A percentile compares a stretch with the other conserved stretches of the same genome.
phyloP scores from a whole-genome alignment of 352 stramenopile species.

The Saprolegnia diclina region DNA sequence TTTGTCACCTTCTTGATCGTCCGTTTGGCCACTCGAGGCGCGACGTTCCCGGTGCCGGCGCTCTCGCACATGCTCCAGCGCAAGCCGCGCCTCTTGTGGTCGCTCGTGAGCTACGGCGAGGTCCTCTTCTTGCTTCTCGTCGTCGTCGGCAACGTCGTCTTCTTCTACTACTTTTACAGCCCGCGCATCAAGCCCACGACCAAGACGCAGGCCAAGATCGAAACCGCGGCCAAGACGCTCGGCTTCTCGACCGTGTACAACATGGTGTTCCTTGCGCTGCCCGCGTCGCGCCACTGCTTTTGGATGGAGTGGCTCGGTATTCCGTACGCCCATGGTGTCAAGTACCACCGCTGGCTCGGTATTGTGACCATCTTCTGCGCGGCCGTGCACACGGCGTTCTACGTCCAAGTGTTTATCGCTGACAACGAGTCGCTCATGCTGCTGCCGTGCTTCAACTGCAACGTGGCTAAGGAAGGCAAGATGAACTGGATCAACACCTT shows the following conservation, averaged over 20 bases:
- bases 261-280: constrained; percentile 30
- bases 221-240: neutral
- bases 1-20: constrained; percentile 35
- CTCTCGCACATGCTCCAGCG: constrained; percentile 37
- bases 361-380: constrained; percentile 62
- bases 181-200: neutral
- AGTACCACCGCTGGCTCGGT: constrained; percentile 84
- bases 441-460: constrained; percentile 64
- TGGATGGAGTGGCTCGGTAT: constrained; percentile 81
- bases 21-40: constrained; percentile 34
- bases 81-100: constrained; percentile 32
- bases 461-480: constrained; percentile 52
- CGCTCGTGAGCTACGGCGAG: constrained; percentile 47
- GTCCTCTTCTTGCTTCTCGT: constrained; percentile 43
- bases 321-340: constrained; percentile 82
- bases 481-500: constrained; percentile 68
- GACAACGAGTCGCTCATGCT: constrained; percentile 46
- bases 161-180: constrained; percentile 37
- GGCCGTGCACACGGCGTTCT: constrained; percentile 55
- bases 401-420: constrained; percentile 65
- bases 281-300: constrained; percentile 66
- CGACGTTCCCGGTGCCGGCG: neutral
- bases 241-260: constrained; percentile 12
- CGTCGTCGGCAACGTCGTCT: constrained; percentile 41
- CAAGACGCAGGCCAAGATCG: neutral